phyloP scores from a whole-genome alignment of 345 rosid species.

The Pistacia vera region DNA sequence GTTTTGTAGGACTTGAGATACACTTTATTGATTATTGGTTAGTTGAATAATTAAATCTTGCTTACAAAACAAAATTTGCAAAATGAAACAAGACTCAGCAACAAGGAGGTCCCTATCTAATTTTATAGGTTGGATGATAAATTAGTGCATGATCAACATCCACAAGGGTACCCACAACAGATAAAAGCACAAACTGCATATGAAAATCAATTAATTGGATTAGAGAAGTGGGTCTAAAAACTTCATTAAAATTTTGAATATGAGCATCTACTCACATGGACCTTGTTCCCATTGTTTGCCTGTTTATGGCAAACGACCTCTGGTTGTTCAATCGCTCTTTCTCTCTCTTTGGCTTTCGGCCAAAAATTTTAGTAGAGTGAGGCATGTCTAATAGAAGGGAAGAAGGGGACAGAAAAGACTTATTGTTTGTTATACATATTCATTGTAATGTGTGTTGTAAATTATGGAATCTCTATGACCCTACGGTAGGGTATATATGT shows the following conservation, averaged over 20 bases:
- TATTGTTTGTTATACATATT: constrained; percentile 1
- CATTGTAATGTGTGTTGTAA: neutral
- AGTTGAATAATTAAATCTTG: neutral
- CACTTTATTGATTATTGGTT: neutral
- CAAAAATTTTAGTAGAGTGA: neutral
- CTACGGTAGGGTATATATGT: neutral
- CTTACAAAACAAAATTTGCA: constrained; percentile 10
- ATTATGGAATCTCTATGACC: constrained; percentile 1
- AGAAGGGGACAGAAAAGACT: constrained; percentile 30
- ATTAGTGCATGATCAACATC: constrained; percentile 8
- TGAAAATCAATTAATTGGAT: neutral
- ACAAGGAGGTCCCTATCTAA: constrained; percentile 3
- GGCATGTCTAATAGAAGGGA: constrained; percentile 36
- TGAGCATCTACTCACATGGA: constrained; percentile 19
- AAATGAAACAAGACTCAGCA: neutral
- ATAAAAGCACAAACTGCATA: neutral
- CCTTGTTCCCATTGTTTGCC: constrained; percentile 15
- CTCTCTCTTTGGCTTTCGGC: neutral
- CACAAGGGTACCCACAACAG: neutral
- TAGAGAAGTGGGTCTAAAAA: constrained; percentile 6
- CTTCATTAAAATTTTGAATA: constrained; percentile 15
- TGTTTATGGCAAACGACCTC: constrained; percentile 3
- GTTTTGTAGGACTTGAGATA: neutral
- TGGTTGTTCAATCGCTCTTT: neutral
- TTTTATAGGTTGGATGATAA: constrained; percentile 10